Evolutionary conservation across 2,329 filamentous ascomycete species (phyloP), one percentile per base, ranked within the genome.

Genomic region (Alternaria consortialis): DNA sequence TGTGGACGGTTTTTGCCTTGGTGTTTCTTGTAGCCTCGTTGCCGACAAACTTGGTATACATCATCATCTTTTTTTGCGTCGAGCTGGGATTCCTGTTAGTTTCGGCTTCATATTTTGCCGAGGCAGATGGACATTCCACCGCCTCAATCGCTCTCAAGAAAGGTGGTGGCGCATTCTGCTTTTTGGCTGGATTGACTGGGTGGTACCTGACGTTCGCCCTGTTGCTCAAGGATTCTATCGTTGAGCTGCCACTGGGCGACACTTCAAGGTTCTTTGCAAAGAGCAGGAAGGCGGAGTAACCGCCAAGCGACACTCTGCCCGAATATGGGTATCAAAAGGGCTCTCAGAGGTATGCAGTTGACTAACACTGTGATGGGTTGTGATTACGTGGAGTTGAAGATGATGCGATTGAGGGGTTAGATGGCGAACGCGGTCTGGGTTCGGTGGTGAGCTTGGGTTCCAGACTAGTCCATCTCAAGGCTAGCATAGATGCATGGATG

Each of bases 1-100:
- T 84, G 64, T 84, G 82, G 83, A 80, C 82, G 0, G 79, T 84
- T 0, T 81, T 83, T 58, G 80, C 82, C 11, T 63, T 83, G 12
- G 80, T 80, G 15, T 84, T 85, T 62, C 66, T 84, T 2, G 72
- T 84, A 3, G 82, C 79, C 5, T 82, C 81, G 1, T 62, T 84
- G 1, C 79, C 82, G 0, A 76, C 80, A 53, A 84, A 84, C 42
- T 59, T 84, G 7, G 81, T 83, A 5, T 84, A 84, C 53, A 82
- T 83, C 48, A 72, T 71, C 2, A 82, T 84, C n/a, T 84, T 84
- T 68, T 77, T 81, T 57, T 80, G 81, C 2, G 80, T 84, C 0
- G 79, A 84, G 44, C 57, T 84, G 7, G 78, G 79, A 4, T 84
- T 84, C 58, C 69, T 80, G 5, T 70, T 81, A 3, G 75, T 84